Percentiles rank a stretch among this genome's conserved stretches.
Conservation (phyloP, 192 early-diverging fungal species). For the Entophlyctis luteolus region DNA sequence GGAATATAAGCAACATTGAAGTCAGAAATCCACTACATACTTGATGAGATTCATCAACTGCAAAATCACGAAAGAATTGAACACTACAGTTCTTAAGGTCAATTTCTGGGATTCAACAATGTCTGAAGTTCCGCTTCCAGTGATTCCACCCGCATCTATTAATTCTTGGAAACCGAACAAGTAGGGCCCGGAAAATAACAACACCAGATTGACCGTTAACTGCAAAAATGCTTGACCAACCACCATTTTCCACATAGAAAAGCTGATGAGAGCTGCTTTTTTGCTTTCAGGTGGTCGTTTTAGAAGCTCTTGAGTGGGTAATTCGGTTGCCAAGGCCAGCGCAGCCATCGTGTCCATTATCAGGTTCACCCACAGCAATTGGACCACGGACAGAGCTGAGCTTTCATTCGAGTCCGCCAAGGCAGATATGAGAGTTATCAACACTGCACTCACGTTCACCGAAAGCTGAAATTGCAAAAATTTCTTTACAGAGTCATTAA, state of each 20-base stretch:
- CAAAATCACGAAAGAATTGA: conserved; percentile 88
- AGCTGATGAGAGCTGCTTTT: conserved; percentile 74
- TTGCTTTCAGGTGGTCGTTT: conserved; percentile 71
- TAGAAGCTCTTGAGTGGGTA: conserved; percentile 78
- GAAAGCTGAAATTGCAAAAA: conserved; percentile 97
- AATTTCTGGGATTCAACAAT: conserved; percentile 1
- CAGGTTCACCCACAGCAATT: conserved; percentile 92
- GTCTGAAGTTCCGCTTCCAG: neutral
- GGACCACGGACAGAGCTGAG: conserved; percentile 81
- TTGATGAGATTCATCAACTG: conserved; percentile 92
- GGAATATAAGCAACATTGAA: neutral
- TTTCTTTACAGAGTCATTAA: conserved; percentile 93
- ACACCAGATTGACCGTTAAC: conserved; percentile 65
- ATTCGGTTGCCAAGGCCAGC: conserved; percentile 88
- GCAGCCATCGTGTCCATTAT: conserved; percentile 94
- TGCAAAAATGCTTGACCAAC: conserved; percentile 88
- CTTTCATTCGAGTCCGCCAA: conserved; percentile 45
- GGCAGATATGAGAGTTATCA: neutral
- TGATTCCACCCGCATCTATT: conserved; percentile 22
- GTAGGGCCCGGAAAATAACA: conserved; percentile 17
- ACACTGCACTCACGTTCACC: conserved; percentile 68
- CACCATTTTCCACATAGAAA: conserved; percentile 90
- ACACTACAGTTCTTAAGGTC: conserved; percentile 69
- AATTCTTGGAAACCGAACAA: conserved; percentile 24
- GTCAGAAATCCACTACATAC: conserved; percentile 35